Percentiles rank a stretch among this genome's conserved stretches.
Conservation (phyloP, 108 stramenopile genomes). For the Nitzschia inconspicua region DNA sequence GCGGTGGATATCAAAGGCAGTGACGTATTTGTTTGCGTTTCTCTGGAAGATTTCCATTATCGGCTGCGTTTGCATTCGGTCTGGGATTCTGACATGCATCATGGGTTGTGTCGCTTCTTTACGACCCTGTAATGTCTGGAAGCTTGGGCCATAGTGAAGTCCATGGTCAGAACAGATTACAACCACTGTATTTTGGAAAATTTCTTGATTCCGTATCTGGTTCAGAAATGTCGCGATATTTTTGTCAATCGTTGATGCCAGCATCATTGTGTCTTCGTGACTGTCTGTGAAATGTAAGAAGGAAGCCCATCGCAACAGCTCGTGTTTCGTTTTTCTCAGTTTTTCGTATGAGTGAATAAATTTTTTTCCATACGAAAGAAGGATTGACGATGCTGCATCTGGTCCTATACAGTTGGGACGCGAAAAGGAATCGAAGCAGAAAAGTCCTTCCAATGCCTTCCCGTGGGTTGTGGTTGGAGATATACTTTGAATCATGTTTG, state of each 20-base stretch:
- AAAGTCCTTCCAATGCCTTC: slow-evolving; percentile 27
- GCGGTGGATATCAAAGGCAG: slow-evolving; percentile 51
- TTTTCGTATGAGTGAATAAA: slow-evolving; percentile 37
- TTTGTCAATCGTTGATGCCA: slow-evolving; percentile 33
- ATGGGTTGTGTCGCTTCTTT: slow-evolving; percentile 39
- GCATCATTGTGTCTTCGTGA: slow-evolving; percentile 47
- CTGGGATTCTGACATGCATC: slow-evolving; percentile 31
- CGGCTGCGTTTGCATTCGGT: background rate
- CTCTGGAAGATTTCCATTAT: background rate
- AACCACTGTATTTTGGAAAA: slow-evolving; percentile 34
- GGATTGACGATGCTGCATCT: slow-evolving; percentile 30
- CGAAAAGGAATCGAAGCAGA: slow-evolving; percentile 41
- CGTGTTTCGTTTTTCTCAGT: background rate
- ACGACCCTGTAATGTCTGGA: slow-evolving; percentile 25
- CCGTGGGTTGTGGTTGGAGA: slow-evolving; percentile 48
- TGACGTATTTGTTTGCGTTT: no score
- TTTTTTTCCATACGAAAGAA: slow-evolving; percentile 26
- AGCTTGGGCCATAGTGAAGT: slow-evolving; percentile 50
- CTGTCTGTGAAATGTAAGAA: slow-evolving; percentile 49
- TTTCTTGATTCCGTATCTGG: background rate
- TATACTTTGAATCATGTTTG: slow-evolving; percentile 53
- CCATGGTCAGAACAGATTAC: slow-evolving; percentile 52
- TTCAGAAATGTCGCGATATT: slow-evolving; percentile 19
- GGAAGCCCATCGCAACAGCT: slow-evolving; percentile 40
- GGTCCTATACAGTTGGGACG: slow-evolving; percentile 53